Conservation (phyloP, 1,284 basidiomycete genomes). For the Coniferiporia sulphurascens region DNA sequence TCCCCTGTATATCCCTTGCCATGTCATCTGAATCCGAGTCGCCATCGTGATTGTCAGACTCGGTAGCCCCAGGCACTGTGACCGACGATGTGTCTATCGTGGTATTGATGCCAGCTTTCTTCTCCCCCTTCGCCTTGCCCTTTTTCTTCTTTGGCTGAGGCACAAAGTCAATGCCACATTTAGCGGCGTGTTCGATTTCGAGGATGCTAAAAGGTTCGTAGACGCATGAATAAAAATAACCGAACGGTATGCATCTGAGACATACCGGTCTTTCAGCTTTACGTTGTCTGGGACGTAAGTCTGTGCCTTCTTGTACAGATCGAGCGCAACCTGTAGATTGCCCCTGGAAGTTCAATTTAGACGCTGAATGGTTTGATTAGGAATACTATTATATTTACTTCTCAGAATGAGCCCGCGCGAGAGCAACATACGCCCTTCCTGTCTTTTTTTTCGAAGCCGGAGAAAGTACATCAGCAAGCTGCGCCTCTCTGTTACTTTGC, state of each 20-base stretch:
- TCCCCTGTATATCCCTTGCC: not conserved
- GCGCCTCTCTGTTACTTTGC: constrained; percentile 51
- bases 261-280: constrained; percentile 79
- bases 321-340: constrained; percentile 64
- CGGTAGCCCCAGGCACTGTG: not conserved
- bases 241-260: constrained; percentile 34
- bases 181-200: constrained; percentile 68
- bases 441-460: constrained; percentile 71
- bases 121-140: constrained; percentile 32
- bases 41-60: constrained; percentile 6
- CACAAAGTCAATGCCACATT: constrained; percentile 51
- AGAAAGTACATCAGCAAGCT: constrained; percentile 56
- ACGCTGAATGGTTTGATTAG: not conserved
- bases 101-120: constrained; percentile 25
- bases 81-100: not conserved
- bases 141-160: constrained; percentile 57
- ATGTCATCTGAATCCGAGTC: constrained; percentile 2
- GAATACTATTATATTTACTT: constrained; percentile 41
- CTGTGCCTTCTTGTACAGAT: constrained; percentile 71
- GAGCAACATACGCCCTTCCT: constrained; percentile 67
- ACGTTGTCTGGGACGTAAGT: constrained; percentile 72
- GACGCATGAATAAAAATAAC: too few relatives aligned
- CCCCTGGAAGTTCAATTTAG: constrained; percentile 42
- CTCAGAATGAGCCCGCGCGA: constrained; percentile 70
- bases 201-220: constrained; percentile 46